Conservation (phyloP, 2,329 filamentous ascomycete species). For the Neonectria magnoliae region DNA sequence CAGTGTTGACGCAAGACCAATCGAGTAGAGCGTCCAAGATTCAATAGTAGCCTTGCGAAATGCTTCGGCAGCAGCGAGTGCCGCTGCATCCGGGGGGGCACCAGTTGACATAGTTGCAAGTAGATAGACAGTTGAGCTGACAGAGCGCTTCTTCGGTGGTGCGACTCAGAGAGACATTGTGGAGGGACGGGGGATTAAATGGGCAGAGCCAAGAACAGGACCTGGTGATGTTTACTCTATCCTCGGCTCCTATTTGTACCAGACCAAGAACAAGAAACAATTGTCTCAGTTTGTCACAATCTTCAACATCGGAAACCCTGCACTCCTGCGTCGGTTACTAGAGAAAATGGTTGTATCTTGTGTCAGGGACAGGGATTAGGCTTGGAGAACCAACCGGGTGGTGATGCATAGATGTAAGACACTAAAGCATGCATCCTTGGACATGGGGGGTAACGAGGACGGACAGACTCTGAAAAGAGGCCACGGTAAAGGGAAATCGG, state of each 20-base stretch:
- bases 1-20: conserved; percentile 40
- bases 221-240: background rate
- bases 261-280: background rate
- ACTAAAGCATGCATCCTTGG: background rate
- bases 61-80: conserved; percentile 25
- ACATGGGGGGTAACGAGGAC: background rate
- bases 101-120: conserved; percentile 1
- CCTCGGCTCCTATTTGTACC: background rate
- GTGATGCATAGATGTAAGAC: background rate
- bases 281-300: background rate
- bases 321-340: background rate
- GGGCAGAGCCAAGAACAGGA: background rate
- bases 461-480: background rate
- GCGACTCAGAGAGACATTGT: background rate
- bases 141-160: background rate
- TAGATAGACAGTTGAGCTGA: background rate
- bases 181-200: background rate
- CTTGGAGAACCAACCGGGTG: too few species aligned
- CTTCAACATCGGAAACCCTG: background rate
- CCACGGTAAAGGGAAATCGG: background rate
- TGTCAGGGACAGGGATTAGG: background rate
- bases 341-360: background rate
- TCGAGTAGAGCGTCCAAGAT: conserved; percentile 42
- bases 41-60: conserved; percentile 33
- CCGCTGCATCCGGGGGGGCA: background rate